Conservation (phyloP, 495 filamentous ascomycete species). For the Podospora fimiseda region DNA sequence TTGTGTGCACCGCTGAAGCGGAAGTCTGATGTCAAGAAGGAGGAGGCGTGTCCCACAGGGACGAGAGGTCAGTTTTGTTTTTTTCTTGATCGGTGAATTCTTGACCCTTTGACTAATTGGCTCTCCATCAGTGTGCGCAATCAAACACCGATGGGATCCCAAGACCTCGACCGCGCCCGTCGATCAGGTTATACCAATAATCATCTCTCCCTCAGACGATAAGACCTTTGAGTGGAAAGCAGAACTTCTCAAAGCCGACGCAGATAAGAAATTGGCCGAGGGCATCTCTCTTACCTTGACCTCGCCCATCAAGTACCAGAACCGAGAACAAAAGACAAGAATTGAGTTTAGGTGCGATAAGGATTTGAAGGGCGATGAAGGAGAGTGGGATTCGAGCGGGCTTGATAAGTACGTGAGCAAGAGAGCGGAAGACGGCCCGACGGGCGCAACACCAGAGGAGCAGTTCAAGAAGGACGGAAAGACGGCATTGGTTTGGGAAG, state of each 20-base stretch:
- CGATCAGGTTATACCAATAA: conserved; percentile 60
- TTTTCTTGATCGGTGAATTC: too few species aligned
- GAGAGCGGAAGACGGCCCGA: conserved; percentile 23
- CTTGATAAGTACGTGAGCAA: conserved; percentile 30
- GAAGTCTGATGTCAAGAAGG: conserved; percentile 38
- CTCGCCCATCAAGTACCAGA: conserved; percentile 58
- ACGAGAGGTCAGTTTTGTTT: conserved; percentile 48
- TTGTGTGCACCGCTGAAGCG: conserved; percentile 63
- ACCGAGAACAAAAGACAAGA: conserved; percentile 57
- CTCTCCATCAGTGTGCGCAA: conserved; percentile 62
- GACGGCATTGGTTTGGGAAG: conserved; percentile 63
- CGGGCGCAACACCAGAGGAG: conserved; percentile 34
- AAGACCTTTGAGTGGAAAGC: conserved; percentile 56
- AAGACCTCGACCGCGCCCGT: conserved; percentile 25
- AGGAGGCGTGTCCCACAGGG: conserved; percentile 55
- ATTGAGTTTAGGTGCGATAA: conserved; percentile 80
- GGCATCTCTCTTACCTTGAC: conserved; percentile 65
- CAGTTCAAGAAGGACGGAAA: conserved; percentile 37
- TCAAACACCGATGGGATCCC: conserved; percentile 50
- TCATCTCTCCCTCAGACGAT: conserved; percentile 46
- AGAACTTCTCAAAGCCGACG: conserved; percentile 29
- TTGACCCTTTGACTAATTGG: neutral
- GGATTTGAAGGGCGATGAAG: conserved; percentile 63
- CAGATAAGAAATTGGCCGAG: conserved; percentile 50
- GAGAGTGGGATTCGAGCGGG: conserved; percentile 45